Evolutionary conservation across 352 stramenopile genomes (phyloP), one percentile per base, ranked within the genome.

Genomic region (Pythium aquatile): DNA sequence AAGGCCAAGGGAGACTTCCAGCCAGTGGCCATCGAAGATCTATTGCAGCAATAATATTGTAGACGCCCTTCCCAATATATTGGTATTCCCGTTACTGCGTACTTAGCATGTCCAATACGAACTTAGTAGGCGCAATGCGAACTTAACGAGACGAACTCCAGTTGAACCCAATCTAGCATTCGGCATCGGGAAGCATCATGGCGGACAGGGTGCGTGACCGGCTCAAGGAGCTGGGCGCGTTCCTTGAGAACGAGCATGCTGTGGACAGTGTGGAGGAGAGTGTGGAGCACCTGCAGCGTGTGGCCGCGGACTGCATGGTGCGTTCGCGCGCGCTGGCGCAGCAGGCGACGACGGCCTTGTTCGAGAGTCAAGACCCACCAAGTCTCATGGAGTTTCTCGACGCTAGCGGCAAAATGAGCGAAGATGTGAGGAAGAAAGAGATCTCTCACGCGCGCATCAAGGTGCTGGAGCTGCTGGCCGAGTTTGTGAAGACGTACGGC

Each of bases 181-280:
- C 20, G 53, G n/a, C 54, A 39, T 51, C 32, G 29, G 6, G n/a
- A 46, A 51, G 10, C 47, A 49, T 24, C 7, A 73, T 73, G 67
- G 37, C 65, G 66, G 72, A 76, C 59, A 74, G 72, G 58, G 46
- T 90, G n/a, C 58, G 55, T 39, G 79, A 86, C 58, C 74, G 79
- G 11, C 72, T 93, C 29, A 74, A 82, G 65, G 81, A 91, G 58
- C 75, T 93, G 48, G 64, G 64, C 40, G 73, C 77, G 32, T 89
- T 88, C 66, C 65, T 93, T 32, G 77, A 75, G 71, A 72, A 83
- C 64, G 66, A 75, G 46, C 70, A 85, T 53, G 83, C 77, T 2
- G 77, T 86, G 10, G 80, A 88, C n/a, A 86, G 68, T 53, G 72
- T 89, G 35, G 79, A 92, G 8, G 81, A 92, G 71, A 82, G 68